Evolutionary conservation across 805 yeast species (phyloP), one percentile per base, ranked within the genome.

Genomic region (Sungouiella thailandica): DNA sequence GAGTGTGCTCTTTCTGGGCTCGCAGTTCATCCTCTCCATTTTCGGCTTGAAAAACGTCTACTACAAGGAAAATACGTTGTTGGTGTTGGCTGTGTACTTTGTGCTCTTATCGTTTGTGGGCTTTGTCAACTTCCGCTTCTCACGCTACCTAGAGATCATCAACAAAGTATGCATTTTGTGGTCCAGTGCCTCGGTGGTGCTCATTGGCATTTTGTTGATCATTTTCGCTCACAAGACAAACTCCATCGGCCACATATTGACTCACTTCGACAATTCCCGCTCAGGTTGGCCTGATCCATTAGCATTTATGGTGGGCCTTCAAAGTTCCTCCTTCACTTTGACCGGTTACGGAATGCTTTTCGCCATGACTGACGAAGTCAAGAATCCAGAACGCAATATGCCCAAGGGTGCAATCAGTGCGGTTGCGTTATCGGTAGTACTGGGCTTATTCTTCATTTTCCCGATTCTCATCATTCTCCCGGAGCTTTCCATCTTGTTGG

Each of bases 291-390:
- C 85, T 12, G 72, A 67, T 31, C 70, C 76, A 2, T 47, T 84
- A 40, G 86, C 93, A 2, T 84, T 84, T 41, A 59, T 85, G 32
- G 76, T 85, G 28, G 93, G 93, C 0, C 72, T 85, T 37, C 88
- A 82, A 56, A 82, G 84, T 41, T 78, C 88, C 1, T 78, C 83
- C 20, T 82, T 83, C 57, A 83, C 90, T 15, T 65, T 84, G 50
- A 85, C 84, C 39, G 95, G 93, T 1, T 85, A 82, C 55, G 90
- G 90, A 17, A 78, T 84, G 74, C 65, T 85, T 17, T 83, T 86
- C 13, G 79, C 90, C 5, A 74, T 85, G 66, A 78, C 88, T 29
- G 95, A 85, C 49, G 95, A 85, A 57, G 93, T 85, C 11, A 72
- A 78, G 41, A 65, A 65, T 15, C 90, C 95, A 0, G 93, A 85